phyloP scores from a whole-genome alignment of 2,329 filamentous ascomycete genomes.

The Claviceps sorghi region DNA sequence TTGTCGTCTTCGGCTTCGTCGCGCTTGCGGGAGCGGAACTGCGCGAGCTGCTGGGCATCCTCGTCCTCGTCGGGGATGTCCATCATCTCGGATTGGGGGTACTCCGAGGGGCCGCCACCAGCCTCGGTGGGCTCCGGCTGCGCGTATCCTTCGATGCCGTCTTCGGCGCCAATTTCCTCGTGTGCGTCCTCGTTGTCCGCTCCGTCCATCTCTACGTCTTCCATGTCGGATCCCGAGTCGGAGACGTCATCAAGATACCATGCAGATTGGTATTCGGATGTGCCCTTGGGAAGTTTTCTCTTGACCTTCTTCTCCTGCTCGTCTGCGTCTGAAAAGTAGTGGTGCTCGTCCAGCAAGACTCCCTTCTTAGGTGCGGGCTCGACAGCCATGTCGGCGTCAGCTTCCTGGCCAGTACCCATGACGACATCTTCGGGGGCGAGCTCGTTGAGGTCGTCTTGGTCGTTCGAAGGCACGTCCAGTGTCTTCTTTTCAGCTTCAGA shows the following conservation, averaged over 20 bases:
- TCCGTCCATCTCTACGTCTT: conserved; percentile 41
- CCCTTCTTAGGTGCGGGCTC: conserved; percentile 52
- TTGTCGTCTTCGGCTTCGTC: conserved; percentile 78
- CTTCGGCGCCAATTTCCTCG: conserved; percentile 54
- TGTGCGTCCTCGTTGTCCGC: conserved; percentile 43
- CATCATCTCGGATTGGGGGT: conserved; percentile 88
- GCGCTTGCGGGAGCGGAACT: conserved; percentile 64
- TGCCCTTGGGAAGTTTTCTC: conserved; percentile 74
- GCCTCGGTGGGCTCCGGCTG: conserved; percentile 58
- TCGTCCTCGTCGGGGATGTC: conserved; percentile 72
- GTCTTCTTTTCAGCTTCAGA: conserved; percentile 28
- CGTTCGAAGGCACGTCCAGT: conserved; percentile 58
- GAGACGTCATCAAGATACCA: conserved; percentile 81
- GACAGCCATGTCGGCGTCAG: conserved; percentile 21
- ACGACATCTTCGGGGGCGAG: conserved; percentile 74
- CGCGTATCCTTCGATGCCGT: conserved; percentile 61
- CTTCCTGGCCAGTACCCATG: conserved; percentile 50
- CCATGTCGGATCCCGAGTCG: conserved; percentile 72
- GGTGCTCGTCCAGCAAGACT: conserved; percentile 87
- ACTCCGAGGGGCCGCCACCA: conserved; percentile 67
- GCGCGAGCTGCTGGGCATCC: conserved; percentile 60
- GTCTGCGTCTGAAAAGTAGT: conserved; percentile 92
- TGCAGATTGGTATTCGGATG: conserved; percentile 83
- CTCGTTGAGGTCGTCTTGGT: conserved; percentile 69
- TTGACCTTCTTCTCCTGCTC: conserved; percentile 35